Evolutionary conservation across 306 rosid species (phyloP).

Genomic region (Mimosa bimucronata): DNA sequence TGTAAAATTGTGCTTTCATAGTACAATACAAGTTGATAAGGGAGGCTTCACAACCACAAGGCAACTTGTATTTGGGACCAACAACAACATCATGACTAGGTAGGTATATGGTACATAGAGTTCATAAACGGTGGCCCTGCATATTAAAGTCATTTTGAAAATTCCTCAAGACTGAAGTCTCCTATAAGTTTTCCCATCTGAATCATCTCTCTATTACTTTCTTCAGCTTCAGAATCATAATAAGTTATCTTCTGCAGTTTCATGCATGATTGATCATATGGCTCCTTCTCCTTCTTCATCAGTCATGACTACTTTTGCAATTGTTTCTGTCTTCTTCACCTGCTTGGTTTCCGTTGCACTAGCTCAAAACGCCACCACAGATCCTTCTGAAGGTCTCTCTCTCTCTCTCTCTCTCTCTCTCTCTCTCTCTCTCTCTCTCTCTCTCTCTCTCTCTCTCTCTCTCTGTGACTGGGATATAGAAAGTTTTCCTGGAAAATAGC

Average conservation of each 20-base stretch:
- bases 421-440: too few relatives aligned
- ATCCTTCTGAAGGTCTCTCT: conserved; percentile 64
- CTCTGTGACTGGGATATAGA: background rate
- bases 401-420: background rate
- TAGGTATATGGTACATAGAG: too few relatives aligned
- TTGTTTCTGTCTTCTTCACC: conserved; percentile 33
- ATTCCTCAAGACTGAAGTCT: too few relatives aligned
- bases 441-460: conserved; percentile 11
- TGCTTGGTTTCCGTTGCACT: conserved; percentile 32
- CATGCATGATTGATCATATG: background rate
- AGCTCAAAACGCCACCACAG: conserved; percentile 61
- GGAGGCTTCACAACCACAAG: too few relatives aligned
- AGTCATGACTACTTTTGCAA: background rate
- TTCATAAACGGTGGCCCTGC: too few relatives aligned
- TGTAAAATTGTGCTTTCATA: too few relatives aligned
- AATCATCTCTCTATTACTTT: background rate
- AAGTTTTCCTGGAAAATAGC: background rate
- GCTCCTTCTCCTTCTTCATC: background rate
- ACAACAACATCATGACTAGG: too few relatives aligned
- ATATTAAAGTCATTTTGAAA: too few relatives aligned
- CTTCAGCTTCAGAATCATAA: background rate
- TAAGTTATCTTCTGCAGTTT: background rate
- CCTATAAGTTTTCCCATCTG: background rate
- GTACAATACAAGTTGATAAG: too few relatives aligned
- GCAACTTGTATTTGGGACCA: too few relatives aligned